Evolutionary conservation across 2,329 filamentous ascomycete genomes (phyloP).

Genomic region (Botrytis hyacinthi): DNA sequence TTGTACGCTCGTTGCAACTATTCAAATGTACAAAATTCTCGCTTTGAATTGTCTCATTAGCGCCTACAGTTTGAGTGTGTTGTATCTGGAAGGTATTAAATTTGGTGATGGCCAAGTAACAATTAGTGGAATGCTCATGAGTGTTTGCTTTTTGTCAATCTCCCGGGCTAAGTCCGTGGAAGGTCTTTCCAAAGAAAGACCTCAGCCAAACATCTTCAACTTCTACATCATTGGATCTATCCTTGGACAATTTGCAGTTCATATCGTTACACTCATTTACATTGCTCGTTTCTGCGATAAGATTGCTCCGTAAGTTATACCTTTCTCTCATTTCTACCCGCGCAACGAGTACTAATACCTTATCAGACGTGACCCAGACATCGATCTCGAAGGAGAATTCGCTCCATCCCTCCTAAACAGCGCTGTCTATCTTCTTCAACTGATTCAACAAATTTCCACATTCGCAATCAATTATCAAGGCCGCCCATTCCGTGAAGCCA

Average conservation of each 20-base stretch:
- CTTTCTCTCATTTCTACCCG: neutral
- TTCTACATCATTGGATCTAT: slow-evolving; percentile 98
- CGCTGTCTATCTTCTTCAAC: slow-evolving; percentile 92
- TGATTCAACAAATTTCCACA: slow-evolving; percentile 98
- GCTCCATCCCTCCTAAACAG: slow-evolving; percentile 91
- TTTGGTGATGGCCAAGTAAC: slow-evolving; percentile 98
- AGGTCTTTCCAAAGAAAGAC: slow-evolving; percentile 90
- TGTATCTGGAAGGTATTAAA: slow-evolving; percentile 98
- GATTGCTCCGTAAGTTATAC: slow-evolving; percentile 71
- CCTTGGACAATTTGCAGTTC: slow-evolving; percentile 92
- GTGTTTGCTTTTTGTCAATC: slow-evolving; percentile 97
- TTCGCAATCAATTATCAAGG: slow-evolving; percentile 99
- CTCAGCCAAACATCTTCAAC: slow-evolving; percentile 99
- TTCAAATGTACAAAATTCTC: slow-evolving; percentile 99
- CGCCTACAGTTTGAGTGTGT: slow-evolving; percentile 91
- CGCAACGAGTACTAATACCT: slow-evolving; percentile 30
- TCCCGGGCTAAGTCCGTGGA: slow-evolving; percentile 97
- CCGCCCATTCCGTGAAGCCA: slow-evolving; percentile 92
- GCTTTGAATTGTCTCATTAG: slow-evolving; percentile 97
- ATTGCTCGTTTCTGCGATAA: slow-evolving; percentile 84
- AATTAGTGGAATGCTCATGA: slow-evolving; percentile 99
- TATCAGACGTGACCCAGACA: slow-evolving; percentile 52
- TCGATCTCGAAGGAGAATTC: slow-evolving; percentile 95
- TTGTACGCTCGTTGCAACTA: slow-evolving; percentile 95
- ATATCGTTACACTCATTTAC: slow-evolving; percentile 92